Evolutionary conservation across 2,329 filamentous ascomycete genomes (phyloP), one percentile per base, ranked within the genome.

Genomic region (Cyphellophora attinorum): DNA sequence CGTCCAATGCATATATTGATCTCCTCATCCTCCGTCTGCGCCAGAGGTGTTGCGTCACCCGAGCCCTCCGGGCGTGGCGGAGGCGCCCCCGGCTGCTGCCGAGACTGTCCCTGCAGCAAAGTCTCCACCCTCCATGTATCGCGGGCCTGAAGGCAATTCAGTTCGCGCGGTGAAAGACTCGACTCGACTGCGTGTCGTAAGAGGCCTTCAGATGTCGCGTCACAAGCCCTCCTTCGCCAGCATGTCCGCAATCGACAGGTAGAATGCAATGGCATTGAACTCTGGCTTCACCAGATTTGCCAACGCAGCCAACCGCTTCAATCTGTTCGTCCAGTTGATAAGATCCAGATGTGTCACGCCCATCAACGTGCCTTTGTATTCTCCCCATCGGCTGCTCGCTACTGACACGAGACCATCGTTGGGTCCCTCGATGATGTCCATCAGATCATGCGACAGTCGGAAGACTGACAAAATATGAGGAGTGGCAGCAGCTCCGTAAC

Each of bases 211-310:
- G n/a, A 8, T n/a, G 21, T 25, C 21, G 8, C 8, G 8, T 58
- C 44, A 64, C 11, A 64, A 47, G 2, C 73, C 76, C 51, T 84
- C 78, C 48, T 77, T 79, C 2, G 80, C 76, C 32, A 85, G 59
- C 79, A 82, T 84, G 49, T 83, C 60, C 54, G 64, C 79, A 43
- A 79, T 76, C 42, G 85, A 62, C 65, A 76, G 50, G 72, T 73
- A 66, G 64, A 82, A 64, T 60, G 67, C 60, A 53, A 77, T 55
- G 53, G 81, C 62, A 73, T 79, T 79, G 54, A 79, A 79, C 28
- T 68, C 74, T 42, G 31, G 28, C 52, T 67, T 68, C 38, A 67
- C 67, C 3, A 74, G 70, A 2, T 67, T 70, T 34, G 78, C 48
- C 38, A 68, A 61, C 51, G 70, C 74, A 31, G 73, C 60, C 38